Conservation (phyloP, 2,329 filamentous ascomycete species). For the Basipetospora sp. region DNA sequence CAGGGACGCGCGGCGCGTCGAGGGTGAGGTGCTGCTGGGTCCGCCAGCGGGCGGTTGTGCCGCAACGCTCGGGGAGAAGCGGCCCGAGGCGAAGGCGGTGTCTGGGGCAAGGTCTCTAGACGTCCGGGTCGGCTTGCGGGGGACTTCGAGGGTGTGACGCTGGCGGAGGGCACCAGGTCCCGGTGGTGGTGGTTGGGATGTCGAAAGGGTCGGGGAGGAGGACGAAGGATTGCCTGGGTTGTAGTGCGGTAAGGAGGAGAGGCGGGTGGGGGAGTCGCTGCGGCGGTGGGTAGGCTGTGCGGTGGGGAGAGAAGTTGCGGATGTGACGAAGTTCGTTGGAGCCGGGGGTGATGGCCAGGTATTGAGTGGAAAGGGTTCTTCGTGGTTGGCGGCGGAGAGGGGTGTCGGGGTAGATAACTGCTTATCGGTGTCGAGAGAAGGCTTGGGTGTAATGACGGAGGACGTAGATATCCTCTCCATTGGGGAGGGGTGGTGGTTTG, state of each 20-base stretch:
- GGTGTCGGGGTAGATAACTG: background rate
- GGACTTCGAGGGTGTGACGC: conserved; percentile 78
- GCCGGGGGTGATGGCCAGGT: background rate
- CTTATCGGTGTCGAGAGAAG: background rate
- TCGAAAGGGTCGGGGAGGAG: conserved; percentile 31
- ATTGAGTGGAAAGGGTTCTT: background rate
- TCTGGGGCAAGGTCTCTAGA: conserved; percentile 67
- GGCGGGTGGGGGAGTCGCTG: conserved; percentile 16
- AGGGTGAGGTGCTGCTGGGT: conserved; percentile 34
- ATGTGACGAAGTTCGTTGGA: background rate
- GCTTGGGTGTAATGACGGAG: background rate
- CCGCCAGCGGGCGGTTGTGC: conserved; percentile 15
- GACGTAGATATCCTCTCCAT: background rate
- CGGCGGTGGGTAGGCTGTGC: background rate
- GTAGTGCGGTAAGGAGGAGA: conserved; percentile 51
- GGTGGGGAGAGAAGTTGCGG: conserved; percentile 1
- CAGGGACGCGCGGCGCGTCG: conserved; percentile 59
- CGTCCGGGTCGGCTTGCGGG: conserved; percentile 50
- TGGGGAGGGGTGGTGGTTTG: background rate
- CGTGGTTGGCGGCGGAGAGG: background rate
- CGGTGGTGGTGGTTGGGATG: conserved; percentile 26
- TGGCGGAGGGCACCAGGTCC: conserved; percentile 51
- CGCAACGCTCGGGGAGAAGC: conserved; percentile 53
- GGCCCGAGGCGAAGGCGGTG: conserved; percentile 53
- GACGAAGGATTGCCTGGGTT: conserved; percentile 18